Base-by-base conservation (phyloP, 2,329 filamentous ascomycete species). In the Penicillium capsulatum region DNA sequence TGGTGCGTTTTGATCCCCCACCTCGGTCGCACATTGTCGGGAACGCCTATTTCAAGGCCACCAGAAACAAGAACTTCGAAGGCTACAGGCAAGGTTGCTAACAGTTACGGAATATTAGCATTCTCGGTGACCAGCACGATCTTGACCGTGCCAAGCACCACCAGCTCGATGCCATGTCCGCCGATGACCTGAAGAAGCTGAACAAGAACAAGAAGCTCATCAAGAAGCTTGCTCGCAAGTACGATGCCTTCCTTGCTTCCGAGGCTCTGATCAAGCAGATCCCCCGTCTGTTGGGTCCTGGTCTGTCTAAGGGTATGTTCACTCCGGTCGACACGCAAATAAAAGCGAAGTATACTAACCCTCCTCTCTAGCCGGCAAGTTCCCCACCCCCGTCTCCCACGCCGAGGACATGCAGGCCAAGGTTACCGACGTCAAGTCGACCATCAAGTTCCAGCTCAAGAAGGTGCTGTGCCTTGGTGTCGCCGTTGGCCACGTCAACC, bases 181-280 rank as follows among this genome's bases (percentile, higher is more conserved):
- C 87, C 58, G 92, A 98, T 66, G 92, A 98, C 75, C 77, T 98
- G 77, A 98, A 98, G 87, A 98, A 98, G 86, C 88, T 98, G 61
- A 98, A 98, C 86, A 98, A 98, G 88, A 98, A 98, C 88, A 97
- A 98, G 87, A 98, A 98, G 86, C 84, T 97, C 67, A 96, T 98
- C 84, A 98, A 98, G 89, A 98, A 98, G 86, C 86, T 98, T 59
- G 92, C 92, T 54, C 89, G 90, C 83, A 98, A 98, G 81, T 97
- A 98, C 84, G 92, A 98, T 75, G 92, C 92, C 63, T 98, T 98
- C 78, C 76, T 98, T 70, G 86, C 92, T 71, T 97, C 91, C 70
- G 92, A 98, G 69, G 78, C 85, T 67, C 78, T 98, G 68, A 96
- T 98, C 84, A 96, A 95, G 85, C 90, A 96, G 81, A 97, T 98